Percentiles rank a stretch among this genome's conserved stretches.
These are phyloP conservation scores for Boletus sp. DNA, from an alignment of 1,284 basidiomycete genomes.

Conservation along the genomic window DNA sequence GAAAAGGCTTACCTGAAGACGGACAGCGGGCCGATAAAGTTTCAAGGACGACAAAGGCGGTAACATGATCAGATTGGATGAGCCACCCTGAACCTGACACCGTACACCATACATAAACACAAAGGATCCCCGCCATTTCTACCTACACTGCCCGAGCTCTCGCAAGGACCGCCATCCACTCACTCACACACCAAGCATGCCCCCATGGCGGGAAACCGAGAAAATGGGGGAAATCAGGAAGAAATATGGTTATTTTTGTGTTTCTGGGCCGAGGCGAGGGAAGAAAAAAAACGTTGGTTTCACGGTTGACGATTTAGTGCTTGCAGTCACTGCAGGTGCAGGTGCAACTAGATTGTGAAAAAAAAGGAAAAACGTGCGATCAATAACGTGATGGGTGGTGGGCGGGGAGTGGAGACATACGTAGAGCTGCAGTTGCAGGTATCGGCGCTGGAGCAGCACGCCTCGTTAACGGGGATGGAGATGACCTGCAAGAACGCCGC, in stretches of 20 bases:
- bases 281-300: neutral
- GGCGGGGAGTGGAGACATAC: neutral
- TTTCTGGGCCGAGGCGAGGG: neutral
- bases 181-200: neutral
- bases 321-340: conserved; percentile 24
- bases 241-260: neutral
- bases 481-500: conserved; percentile 7
- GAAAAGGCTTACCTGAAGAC: neutral
- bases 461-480: conserved; percentile 26
- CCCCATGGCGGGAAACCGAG: neutral
- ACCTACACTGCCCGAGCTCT: neutral
- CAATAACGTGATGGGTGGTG: neutral
- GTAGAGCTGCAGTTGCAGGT: conserved; percentile 14
- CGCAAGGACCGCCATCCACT: neutral
- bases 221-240: neutral
- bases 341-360: conserved; percentile 10
- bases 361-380: neutral
- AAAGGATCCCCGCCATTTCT: neutral
- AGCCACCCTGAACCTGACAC: neutral
- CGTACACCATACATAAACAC: neutral
- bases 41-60: neutral
- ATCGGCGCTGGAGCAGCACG: conserved; percentile 18
- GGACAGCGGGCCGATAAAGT: neutral
- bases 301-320: conserved; percentile 7
- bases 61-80: neutral